Base-by-base conservation (phyloP, 2,329 filamentous ascomycete species). In the Phialophora expanda region DNA sequence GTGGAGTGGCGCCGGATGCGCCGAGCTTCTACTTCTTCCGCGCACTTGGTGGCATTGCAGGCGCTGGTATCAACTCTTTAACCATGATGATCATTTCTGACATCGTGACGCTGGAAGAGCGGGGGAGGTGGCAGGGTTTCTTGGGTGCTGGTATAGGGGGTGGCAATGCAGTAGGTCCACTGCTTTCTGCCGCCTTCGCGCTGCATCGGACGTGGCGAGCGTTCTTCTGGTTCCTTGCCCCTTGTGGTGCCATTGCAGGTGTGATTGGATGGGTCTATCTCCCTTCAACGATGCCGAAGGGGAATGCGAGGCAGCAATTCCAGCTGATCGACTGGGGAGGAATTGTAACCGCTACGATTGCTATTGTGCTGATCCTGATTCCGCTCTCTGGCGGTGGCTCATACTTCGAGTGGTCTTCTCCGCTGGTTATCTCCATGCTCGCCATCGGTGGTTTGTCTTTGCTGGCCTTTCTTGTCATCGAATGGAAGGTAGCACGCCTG, bases 1-100 rank as follows among this genome's bases (percentile, higher is more conserved):
- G 87, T 72, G 85, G 85, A 0, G 78, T 89, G 26, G 80, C 85
- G 0, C 78, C 81, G 53, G 86, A 81, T 62, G 81, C 83, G 0
- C 79, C 83, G 22, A 85, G 86, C 80, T 82, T 90, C 28, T 89
- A 88, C 75, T 79, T 84, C 26, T 89, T 88, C 72, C 82, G 87
- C 26, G 87, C 80, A 3, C 71, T 88, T 24, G 83, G 86, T 12
- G 87, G 87, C 64, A 78, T 89, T 26, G 86, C 85, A 12, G 84
- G 83, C 50, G 87, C 87, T 1, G 87, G 87, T 8, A 83, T 89
- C 58, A 83, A 80, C 26, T 85, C 84, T 28, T 73, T 88, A 50
- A 78, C 82, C 4, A 87, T 87, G 84, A 87, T 89, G 71, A 86
- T 88, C 57, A 82, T 88, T 1, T 85, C 81, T 8, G 86, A 89